These are phyloP conservation scores for Chaetomium cochliodes DNA, from an alignment of 495 filamentous ascomycete species.

Conservation along the genomic window DNA sequence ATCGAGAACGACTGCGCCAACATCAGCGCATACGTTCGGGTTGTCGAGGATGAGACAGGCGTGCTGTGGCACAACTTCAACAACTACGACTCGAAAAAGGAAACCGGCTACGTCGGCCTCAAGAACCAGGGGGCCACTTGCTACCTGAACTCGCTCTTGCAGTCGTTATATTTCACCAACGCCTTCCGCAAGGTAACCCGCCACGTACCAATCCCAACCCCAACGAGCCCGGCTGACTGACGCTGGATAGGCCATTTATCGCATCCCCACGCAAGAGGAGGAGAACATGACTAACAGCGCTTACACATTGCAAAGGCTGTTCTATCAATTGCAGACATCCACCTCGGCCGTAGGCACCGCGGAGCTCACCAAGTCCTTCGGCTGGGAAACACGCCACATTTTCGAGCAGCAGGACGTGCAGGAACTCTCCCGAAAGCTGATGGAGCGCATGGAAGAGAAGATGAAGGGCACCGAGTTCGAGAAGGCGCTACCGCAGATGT, in stretches of 20 bases:
- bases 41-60: constrained; percentile 95
- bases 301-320: constrained; percentile 89
- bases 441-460: constrained; percentile 91
- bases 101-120: constrained; percentile 94
- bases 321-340: constrained; percentile 88
- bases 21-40: constrained; percentile 87
- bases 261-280: constrained; percentile 88
- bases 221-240: neutral
- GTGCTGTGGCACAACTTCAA: constrained; percentile 99
- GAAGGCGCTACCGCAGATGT: constrained; percentile 83
- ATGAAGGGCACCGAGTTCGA: constrained; percentile 99
- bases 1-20: constrained; percentile 84
- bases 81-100: constrained; percentile 98
- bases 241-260: constrained; percentile 77
- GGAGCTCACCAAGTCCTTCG: constrained; percentile 93
- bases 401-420: constrained; percentile 99
- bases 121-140: constrained; percentile 98
- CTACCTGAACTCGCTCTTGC: constrained; percentile 95
- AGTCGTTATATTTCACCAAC: constrained; percentile 97
- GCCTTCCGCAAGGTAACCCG: constrained; percentile 79
- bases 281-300: constrained; percentile 81
- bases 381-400: constrained; percentile 96
- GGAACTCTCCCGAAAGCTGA: constrained; percentile 90
- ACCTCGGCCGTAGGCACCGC: constrained; percentile 79
- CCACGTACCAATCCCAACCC: neutral